Percentiles rank a stretch among this genome's conserved stretches.
phyloP scores from a whole-genome alignment of 1,284 basidiomycete species.

The Marasmius sp. region DNA sequence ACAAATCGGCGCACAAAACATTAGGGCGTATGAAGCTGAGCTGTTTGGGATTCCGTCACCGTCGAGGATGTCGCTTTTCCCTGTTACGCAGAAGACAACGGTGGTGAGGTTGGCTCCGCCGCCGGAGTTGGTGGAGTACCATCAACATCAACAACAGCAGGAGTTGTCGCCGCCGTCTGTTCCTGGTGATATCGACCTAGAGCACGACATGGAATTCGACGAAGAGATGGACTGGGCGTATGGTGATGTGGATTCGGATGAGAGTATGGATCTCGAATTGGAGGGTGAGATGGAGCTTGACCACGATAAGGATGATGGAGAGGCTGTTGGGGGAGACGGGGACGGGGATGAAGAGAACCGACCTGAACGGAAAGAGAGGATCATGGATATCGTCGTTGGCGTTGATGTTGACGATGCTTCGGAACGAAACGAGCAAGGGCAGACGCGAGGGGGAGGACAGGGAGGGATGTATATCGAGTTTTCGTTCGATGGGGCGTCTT shows the following conservation, averaged over 20 bases:
- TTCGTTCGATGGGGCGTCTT: background rate
- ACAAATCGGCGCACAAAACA: background rate
- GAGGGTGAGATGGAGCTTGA: background rate
- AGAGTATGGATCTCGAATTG: background rate
- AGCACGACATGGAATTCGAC: background rate
- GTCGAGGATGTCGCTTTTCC: background rate
- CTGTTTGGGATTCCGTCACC: background rate
- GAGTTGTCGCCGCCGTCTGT: background rate
- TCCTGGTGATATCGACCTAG: background rate
- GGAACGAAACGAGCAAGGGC: background rate
- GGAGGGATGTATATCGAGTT: background rate
- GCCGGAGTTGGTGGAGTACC: background rate
- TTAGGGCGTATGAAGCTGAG: background rate
- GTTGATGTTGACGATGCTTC: background rate
- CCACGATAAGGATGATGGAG: background rate
- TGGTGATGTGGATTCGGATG: conserved; percentile 1
- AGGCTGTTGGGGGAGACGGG: background rate
- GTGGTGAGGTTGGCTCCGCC: background rate
- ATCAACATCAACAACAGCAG: background rate
- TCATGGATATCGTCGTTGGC: background rate
- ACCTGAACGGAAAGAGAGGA: background rate
- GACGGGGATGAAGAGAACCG: background rate
- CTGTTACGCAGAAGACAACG: background rate
- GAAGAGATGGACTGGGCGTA: conserved; percentile 1
- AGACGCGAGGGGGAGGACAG: background rate